phyloP scores from a whole-genome alignment of 129 eudicot genomes.

The Chrysanthemum seticuspe region DNA sequence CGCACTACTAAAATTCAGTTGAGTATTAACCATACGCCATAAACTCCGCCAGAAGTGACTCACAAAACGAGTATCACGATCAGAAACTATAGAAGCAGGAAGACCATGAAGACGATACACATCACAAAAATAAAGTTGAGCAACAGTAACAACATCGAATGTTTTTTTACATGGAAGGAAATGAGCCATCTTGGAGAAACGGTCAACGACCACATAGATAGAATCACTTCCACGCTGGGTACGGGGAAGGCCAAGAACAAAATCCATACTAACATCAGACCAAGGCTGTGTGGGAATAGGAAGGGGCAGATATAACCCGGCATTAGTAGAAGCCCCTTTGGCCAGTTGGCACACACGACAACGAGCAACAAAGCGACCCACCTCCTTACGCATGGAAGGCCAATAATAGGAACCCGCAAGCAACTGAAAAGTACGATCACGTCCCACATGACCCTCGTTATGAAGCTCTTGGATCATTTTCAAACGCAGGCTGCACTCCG shows the following conservation, averaged over 20 bases:
- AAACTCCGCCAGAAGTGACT: background rate
- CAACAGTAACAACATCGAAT: background rate
- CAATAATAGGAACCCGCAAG: constrained; percentile 5
- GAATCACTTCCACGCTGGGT: background rate
- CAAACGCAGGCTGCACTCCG: constrained; percentile 4
- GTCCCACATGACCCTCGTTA: background rate
- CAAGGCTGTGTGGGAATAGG: background rate
- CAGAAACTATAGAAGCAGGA: too few relatives aligned
- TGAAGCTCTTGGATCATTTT: constrained; percentile 6
- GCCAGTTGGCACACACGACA: background rate
- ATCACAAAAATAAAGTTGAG: background rate
- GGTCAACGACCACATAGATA: background rate
- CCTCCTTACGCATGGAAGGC: background rate
- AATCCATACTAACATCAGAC: background rate
- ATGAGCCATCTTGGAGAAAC: background rate
- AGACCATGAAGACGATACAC: background rate
- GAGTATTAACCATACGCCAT: background rate
- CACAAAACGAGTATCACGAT: background rate
- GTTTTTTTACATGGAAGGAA: background rate
- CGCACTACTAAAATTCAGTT: too few relatives aligned
- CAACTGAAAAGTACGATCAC: constrained; percentile 3
- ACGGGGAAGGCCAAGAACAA: too few relatives aligned
- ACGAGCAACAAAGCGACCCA: background rate
- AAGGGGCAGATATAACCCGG: background rate
- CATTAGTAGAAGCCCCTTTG: background rate